A percentile compares a stretch with the other conserved stretches of the same genome.
Conservation (phyloP, 1,284 basidiomycete genomes). For the Cryptococcus wingfieldii region DNA sequence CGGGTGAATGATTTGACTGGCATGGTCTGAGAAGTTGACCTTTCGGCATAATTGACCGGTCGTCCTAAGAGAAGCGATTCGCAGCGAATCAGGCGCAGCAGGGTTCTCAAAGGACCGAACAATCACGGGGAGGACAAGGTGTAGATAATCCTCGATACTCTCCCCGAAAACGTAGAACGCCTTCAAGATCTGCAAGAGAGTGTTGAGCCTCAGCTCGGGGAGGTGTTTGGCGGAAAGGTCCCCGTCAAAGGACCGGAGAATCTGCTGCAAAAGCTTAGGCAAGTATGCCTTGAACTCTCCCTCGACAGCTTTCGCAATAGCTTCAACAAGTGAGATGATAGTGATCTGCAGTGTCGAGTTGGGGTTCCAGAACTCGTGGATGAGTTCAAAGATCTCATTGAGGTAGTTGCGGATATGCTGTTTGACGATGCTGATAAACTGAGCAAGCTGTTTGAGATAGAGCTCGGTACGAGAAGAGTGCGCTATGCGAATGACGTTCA, state of each 20-base stretch:
- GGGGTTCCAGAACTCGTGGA: conserved; percentile 82
- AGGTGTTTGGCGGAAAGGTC: conserved; percentile 55
- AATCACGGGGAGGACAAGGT: conserved; percentile 92
- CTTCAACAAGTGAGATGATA: conserved; percentile 88
- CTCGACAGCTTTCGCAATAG: conserved; percentile 90
- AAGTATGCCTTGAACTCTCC: conserved; percentile 98
- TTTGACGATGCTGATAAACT: conserved; percentile 94
- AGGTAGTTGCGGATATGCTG: conserved; percentile 95
- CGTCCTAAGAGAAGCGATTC: conserved; percentile 85
- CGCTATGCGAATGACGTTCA: conserved; percentile 78
- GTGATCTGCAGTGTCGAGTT: conserved; percentile 81
- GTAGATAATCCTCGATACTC: conserved; percentile 96
- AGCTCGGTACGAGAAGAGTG: conserved; percentile 80
- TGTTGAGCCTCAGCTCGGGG: conserved; percentile 79
- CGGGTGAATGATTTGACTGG: conserved; percentile 94
- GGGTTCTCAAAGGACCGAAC: conserved; percentile 84
- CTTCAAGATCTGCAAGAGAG: conserved; percentile 69
- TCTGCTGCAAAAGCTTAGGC: conserved; percentile 83
- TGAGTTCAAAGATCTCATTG: conserved; percentile 72
- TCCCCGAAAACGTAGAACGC: conserved; percentile 93
- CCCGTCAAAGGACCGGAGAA: conserved; percentile 83
- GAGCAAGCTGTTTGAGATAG: conserved; percentile 93
- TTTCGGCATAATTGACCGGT: conserved; percentile 86
- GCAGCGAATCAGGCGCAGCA: conserved; percentile 69
- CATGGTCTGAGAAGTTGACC: conserved; percentile 98